Base-by-base conservation (phyloP, 441 rosid genomes). In the Gossypium gossypioides region DNA sequence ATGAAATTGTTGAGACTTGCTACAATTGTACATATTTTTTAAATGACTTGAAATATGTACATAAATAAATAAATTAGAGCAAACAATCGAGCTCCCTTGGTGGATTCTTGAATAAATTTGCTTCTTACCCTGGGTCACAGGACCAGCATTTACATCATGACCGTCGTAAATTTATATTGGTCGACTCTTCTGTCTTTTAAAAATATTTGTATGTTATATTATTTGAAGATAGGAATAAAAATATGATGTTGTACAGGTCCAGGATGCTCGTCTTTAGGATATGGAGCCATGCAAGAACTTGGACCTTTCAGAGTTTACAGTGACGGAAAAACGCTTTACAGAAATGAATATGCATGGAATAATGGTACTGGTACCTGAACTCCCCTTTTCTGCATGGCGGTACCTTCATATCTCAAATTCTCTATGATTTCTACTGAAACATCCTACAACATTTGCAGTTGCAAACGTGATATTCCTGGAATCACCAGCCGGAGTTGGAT, bases 401-500 rank as follows among this genome's bases (percentile, higher is more conserved):
- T 40, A 67, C 24, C 42, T 37, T 5, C 6, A 6, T 21, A 44
- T 65, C 9, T 22, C 15, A 15, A 16, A 13, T 40, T 44, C 65
- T 21, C 54, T 24, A 42, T 22, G 9, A 21, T 29, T 56, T 34
- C 40, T 15, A 4, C 44, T 67, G 8, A 67, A 10, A 50, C 9
- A 25, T 50, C 42, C 44, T 48, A 6, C 27, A 12, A 15, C 34
- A 32, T 54, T 68, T 19, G 74, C 76, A 71, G 83, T 59, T 1
- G 84, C 81, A 25, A 78, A 83, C 42, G 69, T 83, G 32, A 13
- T 80, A 6, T 83, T 83, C 78, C 57, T 83, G 78, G 81, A 81
- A 57, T 79, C 82, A 0, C 82, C 86, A 0, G 81, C 79, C 2
- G 86, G 84, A 0, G 83, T 81, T 1, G 86, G 86, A 1, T 83